Evolutionary conservation across 139 green algal genomes (phyloP).

Genomic region (Tetradesmus lagerheimii): DNA sequence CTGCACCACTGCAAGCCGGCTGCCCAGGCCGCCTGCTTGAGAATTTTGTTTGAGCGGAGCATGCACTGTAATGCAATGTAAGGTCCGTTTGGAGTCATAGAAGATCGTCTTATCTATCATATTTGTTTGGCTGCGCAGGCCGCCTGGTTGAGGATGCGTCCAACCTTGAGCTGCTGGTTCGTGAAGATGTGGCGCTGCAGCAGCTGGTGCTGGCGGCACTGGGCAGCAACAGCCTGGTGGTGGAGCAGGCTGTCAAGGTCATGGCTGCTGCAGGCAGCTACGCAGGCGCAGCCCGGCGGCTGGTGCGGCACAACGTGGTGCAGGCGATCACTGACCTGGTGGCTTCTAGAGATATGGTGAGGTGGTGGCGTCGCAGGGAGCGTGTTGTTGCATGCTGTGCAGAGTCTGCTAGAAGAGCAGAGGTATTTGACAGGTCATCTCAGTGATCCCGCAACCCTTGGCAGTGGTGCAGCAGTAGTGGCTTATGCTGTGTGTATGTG

Average conservation of each 20-base stretch:
- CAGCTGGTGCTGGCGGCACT: constrained; percentile 81
- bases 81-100: too few species aligned
- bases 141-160: constrained; percentile 82
- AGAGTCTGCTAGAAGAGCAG: too few species aligned
- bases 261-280: background rate
- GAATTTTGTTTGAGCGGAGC: too few species aligned
- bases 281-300: constrained; percentile 39
- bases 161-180: constrained; percentile 84
- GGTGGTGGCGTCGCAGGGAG: background rate
- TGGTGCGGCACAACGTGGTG: constrained; percentile 61
- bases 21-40: too few species aligned
- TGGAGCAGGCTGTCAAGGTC: constrained; percentile 69
- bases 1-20: too few species aligned
- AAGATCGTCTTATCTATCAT: too few species aligned
- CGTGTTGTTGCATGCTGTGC: too few species aligned
- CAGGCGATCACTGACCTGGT: constrained; percentile 64
- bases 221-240: constrained; percentile 80
- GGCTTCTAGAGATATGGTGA: constrained; percentile 9
- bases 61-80: too few species aligned
- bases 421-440: too few species aligned
- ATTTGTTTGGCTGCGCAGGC: constrained; percentile 55
- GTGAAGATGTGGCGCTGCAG: constrained; percentile 80
- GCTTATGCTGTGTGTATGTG: too few species aligned
- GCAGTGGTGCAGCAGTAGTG: too few species aligned
- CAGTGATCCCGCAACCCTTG: too few species aligned